Evolutionary conservation across 2,329 filamentous ascomycete genomes (phyloP).

Genomic region (Aspergillus arachidicola): DNA sequence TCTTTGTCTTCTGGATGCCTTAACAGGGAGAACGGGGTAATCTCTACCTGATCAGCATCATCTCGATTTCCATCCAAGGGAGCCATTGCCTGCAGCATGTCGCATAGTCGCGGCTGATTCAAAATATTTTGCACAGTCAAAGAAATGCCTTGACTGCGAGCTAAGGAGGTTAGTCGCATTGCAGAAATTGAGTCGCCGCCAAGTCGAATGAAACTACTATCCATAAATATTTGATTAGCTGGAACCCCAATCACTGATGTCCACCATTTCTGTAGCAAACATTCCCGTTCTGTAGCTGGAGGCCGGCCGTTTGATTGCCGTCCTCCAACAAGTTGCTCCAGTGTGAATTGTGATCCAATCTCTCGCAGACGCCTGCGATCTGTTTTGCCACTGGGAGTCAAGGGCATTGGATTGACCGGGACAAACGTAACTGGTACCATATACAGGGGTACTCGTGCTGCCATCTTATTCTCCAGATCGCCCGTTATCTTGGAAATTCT

Average conservation of each 20-base stretch:
- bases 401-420: background rate
- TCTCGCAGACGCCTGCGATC: slow-evolving; percentile 6
- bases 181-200: slow-evolving; percentile 19
- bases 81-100: background rate
- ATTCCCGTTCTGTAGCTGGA: background rate
- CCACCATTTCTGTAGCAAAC: background rate
- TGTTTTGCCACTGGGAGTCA: slow-evolving; percentile 4
- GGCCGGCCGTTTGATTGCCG: background rate
- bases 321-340: background rate
- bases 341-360: background rate
- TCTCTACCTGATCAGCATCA: background rate
- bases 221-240: background rate
- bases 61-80: background rate
- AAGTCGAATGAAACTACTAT: slow-evolving; percentile 22
- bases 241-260: background rate
- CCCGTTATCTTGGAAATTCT: background rate
- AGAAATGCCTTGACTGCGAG: background rate
- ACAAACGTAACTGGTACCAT: slow-evolving; percentile 10
- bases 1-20: background rate
- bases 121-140: slow-evolving; percentile 2
- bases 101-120: background rate
- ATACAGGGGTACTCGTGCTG: background rate
- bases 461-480: background rate
- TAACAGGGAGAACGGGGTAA: background rate
- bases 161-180: background rate